These are phyloP conservation scores for Ophiostoma sp. DNA, from an alignment of 2,329 filamentous ascomycete species.

Conservation along the genomic window DNA sequence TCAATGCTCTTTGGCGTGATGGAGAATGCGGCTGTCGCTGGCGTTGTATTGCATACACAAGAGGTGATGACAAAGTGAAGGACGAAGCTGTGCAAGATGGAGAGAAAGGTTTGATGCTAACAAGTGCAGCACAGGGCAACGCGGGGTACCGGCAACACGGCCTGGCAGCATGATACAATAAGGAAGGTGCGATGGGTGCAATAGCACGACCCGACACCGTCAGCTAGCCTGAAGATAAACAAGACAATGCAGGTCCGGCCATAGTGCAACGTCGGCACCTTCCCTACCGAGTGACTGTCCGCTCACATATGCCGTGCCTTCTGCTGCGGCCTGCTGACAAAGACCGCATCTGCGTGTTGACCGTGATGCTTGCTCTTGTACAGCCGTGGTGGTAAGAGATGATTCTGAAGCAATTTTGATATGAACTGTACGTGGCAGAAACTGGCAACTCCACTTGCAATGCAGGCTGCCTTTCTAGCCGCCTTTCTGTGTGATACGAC, in stretches of 20 bases:
- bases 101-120: neutral
- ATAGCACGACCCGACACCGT: neutral
- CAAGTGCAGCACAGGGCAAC: neutral
- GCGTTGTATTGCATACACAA: neutral
- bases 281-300: neutral
- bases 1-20: neutral
- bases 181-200: neutral
- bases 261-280: neutral
- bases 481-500: too few relatives aligned
- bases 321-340: neutral
- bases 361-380: too few relatives aligned
- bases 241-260: neutral
- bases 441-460: too few relatives aligned
- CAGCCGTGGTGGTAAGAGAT: too few relatives aligned
- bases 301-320: neutral
- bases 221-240: neutral
- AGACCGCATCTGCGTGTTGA: neutral
- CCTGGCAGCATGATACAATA: neutral
- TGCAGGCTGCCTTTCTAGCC: too few relatives aligned
- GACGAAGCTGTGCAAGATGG: neutral
- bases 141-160: neutral
- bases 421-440: too few relatives aligned
- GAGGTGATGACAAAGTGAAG: neutral
- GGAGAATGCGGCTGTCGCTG: neutral
- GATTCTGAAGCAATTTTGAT: too few relatives aligned